Evolutionary conservation across 306 rosid genomes (phyloP).

Genomic region (Casuarina equisetifolia): DNA sequence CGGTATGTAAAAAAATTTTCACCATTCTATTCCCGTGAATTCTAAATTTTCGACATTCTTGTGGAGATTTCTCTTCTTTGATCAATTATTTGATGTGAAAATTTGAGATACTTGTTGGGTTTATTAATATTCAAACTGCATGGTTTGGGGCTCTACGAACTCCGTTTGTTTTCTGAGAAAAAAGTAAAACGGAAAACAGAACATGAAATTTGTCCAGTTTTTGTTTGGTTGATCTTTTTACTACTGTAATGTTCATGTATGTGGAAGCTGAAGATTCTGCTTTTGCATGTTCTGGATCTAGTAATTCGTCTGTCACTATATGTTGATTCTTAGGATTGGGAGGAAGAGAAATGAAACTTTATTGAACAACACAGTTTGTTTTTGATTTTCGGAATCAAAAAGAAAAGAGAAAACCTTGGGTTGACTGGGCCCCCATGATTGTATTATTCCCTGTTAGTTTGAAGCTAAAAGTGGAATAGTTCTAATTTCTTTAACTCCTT

Average conservation of each 20-base stretch:
- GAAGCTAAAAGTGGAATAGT: background rate
- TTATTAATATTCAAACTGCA: background rate
- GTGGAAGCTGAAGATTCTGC: background rate
- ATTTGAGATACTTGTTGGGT: background rate
- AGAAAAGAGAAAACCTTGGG: background rate
- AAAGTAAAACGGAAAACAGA: background rate
- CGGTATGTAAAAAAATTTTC: background rate
- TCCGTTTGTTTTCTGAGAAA: constrained; percentile 20
- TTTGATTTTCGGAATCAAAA: background rate
- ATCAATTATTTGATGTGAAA: constrained; percentile 1
- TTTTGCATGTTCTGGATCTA: background rate
- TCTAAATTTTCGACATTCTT: background rate
- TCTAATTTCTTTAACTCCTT: background rate
- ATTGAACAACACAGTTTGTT: background rate
- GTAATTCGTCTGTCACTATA: background rate
- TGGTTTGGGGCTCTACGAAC: background rate
- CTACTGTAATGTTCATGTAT: background rate
- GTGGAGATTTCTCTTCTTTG: background rate
- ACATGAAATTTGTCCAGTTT: background rate
- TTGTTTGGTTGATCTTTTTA: background rate
- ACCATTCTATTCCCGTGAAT: background rate
- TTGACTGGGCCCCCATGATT: background rate
- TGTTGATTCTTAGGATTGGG: background rate
- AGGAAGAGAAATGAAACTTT: background rate
- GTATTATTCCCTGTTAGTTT: background rate